Conservation (phyloP, 257 asterid genomes). For the Asclepias syriaca region DNA sequence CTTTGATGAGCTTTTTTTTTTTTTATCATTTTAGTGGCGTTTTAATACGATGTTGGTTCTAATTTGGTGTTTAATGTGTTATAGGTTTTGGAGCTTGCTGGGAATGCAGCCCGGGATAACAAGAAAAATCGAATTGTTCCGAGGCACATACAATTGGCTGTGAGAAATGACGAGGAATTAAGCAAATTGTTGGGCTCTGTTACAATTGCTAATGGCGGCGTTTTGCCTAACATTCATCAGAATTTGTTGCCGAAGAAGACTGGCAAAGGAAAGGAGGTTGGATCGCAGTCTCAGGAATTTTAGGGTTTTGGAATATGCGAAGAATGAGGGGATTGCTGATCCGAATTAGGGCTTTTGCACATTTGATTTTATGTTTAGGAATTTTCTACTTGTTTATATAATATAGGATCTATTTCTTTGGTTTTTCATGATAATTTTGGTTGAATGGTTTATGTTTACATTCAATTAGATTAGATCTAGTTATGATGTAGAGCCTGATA, state of each 20-base stretch:
- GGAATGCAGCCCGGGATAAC: slow-evolving; percentile 69
- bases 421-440: too few relatives aligned
- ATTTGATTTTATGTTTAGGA: not conserved
- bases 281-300: slow-evolving; percentile 46
- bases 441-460: too few relatives aligned
- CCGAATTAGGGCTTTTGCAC: not conserved
- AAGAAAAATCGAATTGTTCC: slow-evolving; percentile 58
- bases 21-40: too few relatives aligned
- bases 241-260: slow-evolving; percentile 46
- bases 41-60: not conserved
- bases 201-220: slow-evolving; percentile 62
- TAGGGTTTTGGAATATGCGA: slow-evolving; percentile 1
- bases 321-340: not conserved
- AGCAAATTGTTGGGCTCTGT: slow-evolving; percentile 46
- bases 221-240: slow-evolving; percentile 45
- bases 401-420: too few relatives aligned
- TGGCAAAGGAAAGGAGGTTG: slow-evolving; percentile 39
- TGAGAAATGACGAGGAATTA: slow-evolving; percentile 55
- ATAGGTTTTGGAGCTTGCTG: slow-evolving; percentile 63
- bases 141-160: slow-evolving; percentile 56
- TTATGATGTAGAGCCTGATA: too few relatives aligned
- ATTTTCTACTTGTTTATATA: not conserved
- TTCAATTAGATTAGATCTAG: too few relatives aligned
- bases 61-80: not conserved
- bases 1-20: too few relatives aligned